Evolutionary conservation across 1,284 basidiomycete genomes (phyloP).

Genomic region (Ganoderma resinaceum): DNA sequence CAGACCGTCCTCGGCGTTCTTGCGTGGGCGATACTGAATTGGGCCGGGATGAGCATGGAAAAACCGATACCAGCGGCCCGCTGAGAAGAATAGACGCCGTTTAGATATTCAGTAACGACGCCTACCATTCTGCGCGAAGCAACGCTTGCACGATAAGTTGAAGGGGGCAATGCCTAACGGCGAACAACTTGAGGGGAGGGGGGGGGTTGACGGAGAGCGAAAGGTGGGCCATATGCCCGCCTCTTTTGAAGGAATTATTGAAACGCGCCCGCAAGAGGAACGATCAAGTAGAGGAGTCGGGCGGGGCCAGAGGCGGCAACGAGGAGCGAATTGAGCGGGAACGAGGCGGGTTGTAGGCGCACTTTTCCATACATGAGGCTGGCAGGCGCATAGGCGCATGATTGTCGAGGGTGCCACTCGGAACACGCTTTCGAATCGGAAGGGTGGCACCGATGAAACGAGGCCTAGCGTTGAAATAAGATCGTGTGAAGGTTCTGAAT

Average conservation of each 20-base stretch:
- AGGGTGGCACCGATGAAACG: conserved; percentile 1
- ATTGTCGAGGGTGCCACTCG: conserved; percentile 11
- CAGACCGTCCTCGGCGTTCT: not conserved
- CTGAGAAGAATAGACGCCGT: not conserved
- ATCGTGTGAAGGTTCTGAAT: not conserved
- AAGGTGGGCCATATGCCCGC: not conserved
- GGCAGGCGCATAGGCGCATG: conserved; percentile 19
- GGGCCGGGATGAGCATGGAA: not conserved
- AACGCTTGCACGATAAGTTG: not conserved
- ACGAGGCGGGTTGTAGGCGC: conserved; percentile 31
- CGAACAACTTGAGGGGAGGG: not conserved
- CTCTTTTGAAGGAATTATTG: not conserved
- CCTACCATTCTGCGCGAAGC: not conserved
- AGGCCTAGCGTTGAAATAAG: not conserved
- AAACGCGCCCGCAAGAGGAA: conserved; percentile 13
- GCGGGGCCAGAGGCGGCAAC: conserved; percentile 20
- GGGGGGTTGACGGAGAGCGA: not conserved
- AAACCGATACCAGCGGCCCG: not conserved
- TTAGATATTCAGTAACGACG: not conserved
- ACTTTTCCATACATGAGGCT: conserved; percentile 23
- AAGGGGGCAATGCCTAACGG: not conserved
- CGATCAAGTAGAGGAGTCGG: conserved; percentile 11
- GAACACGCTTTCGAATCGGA: not conserved
- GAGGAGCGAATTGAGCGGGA: conserved; percentile 19
- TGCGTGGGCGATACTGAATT: not conserved